Percentiles rank a stretch among this genome's conserved stretches.
phyloP scores from a whole-genome alignment of 192 early-diverging fungal genomes.

The Coemansia sp. region DNA sequence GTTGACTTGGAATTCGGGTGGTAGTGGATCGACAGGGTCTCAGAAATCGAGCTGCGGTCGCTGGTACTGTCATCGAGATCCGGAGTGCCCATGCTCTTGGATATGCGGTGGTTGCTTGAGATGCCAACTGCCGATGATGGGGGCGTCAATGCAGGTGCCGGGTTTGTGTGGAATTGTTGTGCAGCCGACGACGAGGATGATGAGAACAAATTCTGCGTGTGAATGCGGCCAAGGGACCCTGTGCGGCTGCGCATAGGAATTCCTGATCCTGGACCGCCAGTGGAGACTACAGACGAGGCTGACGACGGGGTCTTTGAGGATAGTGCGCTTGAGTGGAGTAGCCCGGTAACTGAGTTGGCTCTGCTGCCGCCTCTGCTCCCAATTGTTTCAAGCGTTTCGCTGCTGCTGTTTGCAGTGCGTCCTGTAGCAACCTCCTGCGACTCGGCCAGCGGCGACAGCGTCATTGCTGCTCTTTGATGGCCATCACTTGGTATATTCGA shows the following conservation, averaged over 20 bases:
- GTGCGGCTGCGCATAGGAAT: constrained; percentile 20
- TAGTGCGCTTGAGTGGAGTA: background rate
- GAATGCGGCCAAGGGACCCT: constrained; percentile 27
- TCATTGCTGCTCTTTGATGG: constrained; percentile 8
- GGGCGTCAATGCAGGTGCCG: background rate
- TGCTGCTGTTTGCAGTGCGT: constrained; percentile 13
- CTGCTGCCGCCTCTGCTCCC: constrained; percentile 2
- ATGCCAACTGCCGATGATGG: constrained; percentile 14
- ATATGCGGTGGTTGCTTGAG: constrained; percentile 16
- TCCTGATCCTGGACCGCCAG: background rate
- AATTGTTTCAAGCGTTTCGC: constrained; percentile 15
- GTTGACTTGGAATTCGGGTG: constrained; percentile 18
- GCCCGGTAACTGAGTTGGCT: constrained; percentile 1
- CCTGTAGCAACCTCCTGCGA: constrained; percentile 25
- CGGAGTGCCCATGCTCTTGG: constrained; percentile 21
- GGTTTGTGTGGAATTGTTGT: constrained; percentile 5
- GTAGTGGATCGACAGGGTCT: constrained; percentile 44
- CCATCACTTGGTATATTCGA: background rate
- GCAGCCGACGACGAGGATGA: constrained; percentile 9
- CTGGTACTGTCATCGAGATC: constrained; percentile 42
- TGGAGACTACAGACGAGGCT: background rate
- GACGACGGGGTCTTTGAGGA: background rate
- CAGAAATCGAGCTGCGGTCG: constrained; percentile 49
- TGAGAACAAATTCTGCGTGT: constrained; percentile 16
- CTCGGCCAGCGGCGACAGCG: constrained; percentile 43